Base-by-base conservation (phyloP, 2,329 filamentous ascomycete genomes). In the Apiospora marii region DNA sequence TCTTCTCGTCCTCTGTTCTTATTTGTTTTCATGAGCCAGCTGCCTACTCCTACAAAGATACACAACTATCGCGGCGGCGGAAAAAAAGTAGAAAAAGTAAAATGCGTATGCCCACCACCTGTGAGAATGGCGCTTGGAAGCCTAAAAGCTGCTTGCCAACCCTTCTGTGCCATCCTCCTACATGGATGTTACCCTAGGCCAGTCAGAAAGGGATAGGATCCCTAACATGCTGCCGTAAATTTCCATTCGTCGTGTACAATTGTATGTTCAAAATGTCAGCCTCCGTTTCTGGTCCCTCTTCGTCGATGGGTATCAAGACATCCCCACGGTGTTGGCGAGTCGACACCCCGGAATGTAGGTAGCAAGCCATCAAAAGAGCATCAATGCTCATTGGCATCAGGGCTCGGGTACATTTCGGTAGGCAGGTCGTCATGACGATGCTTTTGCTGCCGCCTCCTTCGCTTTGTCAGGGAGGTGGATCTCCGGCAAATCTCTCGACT, bases 1-100 rank as follows among this genome's bases (percentile, higher is more conserved):
- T 30, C 27, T 41, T 41, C 34, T 64, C 8, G 30, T 64, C 34
- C 19, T 61, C 30, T 37, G 30, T 61, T 61, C 53, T 61, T 61
- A 19, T 64, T 64, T 41, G 58, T 64, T 64, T 64, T 41, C 34
- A 64, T 64, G 34, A 41, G 58, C 58, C 58, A 41, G 58, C 58
- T 64, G 58, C 58, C 34, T 64, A 64, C 58, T 64, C 58, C 34
- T 64, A 64, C 34, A 64, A 22, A 64, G 34, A 64, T 64, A 64
- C 58, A 64, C 58, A 41, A 64, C 58, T 41, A 41, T 64, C 13
- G 58, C 58, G n/a, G 58, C 58, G 22, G 34, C 58, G 58, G 34
- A 41, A 64, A 64, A 22, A 61, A 41, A 64, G 22, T 41, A 49
- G 22, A 64, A 27, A 53, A 61, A 37, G 30, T 41, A 64, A 64